phyloP scores from a whole-genome alignment of 352 stramenopile species.

The Phytophthora cactorum region DNA sequence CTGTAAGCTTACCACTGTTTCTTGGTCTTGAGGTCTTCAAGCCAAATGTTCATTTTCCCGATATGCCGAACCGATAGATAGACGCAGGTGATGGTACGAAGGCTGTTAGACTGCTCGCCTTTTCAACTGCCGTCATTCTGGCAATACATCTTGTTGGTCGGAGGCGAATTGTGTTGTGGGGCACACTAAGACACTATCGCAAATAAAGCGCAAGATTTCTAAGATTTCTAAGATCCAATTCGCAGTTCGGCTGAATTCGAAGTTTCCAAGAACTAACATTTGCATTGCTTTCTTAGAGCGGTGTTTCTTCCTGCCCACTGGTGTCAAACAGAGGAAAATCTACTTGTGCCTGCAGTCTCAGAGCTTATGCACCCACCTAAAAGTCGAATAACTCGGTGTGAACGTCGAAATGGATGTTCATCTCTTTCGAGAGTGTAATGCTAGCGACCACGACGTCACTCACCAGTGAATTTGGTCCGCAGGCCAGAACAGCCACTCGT shows the following conservation, averaged over 20 bases:
- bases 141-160: not conserved
- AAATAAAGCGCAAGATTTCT: too few species aligned
- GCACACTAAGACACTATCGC: too few species aligned
- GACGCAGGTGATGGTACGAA: not conserved
- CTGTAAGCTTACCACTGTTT: not conserved
- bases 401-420: constrained; percentile 41
- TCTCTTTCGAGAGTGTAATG: constrained; percentile 19
- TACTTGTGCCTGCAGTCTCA: too few species aligned
- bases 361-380: not conserved
- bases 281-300: too few species aligned
- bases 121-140: not conserved
- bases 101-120: not conserved
- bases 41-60: not conserved
- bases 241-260: too few species aligned
- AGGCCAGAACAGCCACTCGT: constrained; percentile 48
- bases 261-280: too few species aligned
- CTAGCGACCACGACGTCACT: constrained; percentile 18
- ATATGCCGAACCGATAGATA: not conserved
- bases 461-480: constrained; percentile 40
- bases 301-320: too few species aligned
- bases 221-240: too few species aligned
- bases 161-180: not conserved
- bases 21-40: not conserved
- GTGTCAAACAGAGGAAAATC: too few species aligned
- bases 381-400: constrained; percentile 43